Percentiles rank a stretch among this genome's conserved stretches.
Conservation (phyloP, 495 filamentous ascomycete species). For the Aspergillus carlsbadensis region DNA sequence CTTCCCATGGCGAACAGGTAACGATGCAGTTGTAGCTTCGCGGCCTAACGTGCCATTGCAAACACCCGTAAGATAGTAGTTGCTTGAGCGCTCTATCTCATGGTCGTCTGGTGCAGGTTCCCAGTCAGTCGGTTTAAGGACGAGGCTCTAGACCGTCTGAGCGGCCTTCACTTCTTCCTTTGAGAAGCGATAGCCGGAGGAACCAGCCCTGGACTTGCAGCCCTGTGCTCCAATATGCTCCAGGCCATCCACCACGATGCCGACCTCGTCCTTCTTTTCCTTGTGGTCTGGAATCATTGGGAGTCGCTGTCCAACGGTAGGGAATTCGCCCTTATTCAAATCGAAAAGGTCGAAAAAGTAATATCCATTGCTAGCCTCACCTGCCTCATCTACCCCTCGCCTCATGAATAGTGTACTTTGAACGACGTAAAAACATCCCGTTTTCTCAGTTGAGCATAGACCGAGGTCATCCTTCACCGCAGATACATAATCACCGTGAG, state of each 20-base stretch:
- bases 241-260: not conserved
- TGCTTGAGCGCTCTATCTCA: not conserved
- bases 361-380: no score
- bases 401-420: no score
- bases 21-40: not conserved
- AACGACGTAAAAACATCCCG: no score
- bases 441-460: no score
- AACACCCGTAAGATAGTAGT: not conserved
- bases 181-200: not conserved
- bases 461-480: no score
- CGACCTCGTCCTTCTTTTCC: not conserved
- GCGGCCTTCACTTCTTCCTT: not conserved
- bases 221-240: not conserved
- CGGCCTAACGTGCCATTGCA: not conserved
- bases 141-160: not conserved
- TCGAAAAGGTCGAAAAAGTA: not conserved
- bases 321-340: not conserved
- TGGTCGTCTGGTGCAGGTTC: not conserved
- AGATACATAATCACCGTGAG: no score
- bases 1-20: not conserved
- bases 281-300: not conserved
- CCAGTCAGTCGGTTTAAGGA: not conserved
- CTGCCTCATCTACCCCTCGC: no score
- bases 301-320: not conserved
- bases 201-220: not conserved